Percentiles rank a stretch among this genome's conserved stretches.
Conservation (phyloP, 192 early-diverging fungal genomes). For the Backusella australiensis region DNA sequence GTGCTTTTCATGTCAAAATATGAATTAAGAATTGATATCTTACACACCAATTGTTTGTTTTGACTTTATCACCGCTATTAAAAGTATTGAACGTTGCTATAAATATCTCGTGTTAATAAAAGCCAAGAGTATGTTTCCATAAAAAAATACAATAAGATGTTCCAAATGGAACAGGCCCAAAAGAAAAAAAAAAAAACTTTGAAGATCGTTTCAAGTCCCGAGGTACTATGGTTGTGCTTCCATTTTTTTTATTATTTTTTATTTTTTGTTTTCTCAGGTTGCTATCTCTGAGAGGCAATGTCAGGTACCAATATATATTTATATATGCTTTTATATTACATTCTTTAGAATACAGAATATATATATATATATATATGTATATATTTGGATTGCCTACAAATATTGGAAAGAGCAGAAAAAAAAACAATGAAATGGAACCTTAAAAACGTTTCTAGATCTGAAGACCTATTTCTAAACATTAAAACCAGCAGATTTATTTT, state of each 20-base stretch:
- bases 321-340: no score
- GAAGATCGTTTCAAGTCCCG: neutral
- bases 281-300: neutral
- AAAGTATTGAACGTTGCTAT: neutral
- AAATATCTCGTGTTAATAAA: neutral
- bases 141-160: neutral
- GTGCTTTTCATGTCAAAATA: neutral
- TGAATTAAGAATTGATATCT: neutral
- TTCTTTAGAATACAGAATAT: no score
- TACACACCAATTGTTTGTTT: neutral
- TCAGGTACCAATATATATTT: neutral
- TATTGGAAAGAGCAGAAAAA: neutral
- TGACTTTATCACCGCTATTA: neutral
- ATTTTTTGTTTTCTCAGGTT: no score
- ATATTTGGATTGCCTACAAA: neutral
- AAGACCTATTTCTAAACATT: neutral
- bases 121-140: neutral
- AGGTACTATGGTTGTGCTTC: neutral
- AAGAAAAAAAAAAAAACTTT: neutral
- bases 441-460: neutral
- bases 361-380: no score
- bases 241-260: neutral
- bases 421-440: neutral
- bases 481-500: neutral
- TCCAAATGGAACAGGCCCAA: no score